Evolutionary conservation across 2,329 filamentous ascomycete species (phyloP).

Genomic region (Akanthomyces lecanii): DNA sequence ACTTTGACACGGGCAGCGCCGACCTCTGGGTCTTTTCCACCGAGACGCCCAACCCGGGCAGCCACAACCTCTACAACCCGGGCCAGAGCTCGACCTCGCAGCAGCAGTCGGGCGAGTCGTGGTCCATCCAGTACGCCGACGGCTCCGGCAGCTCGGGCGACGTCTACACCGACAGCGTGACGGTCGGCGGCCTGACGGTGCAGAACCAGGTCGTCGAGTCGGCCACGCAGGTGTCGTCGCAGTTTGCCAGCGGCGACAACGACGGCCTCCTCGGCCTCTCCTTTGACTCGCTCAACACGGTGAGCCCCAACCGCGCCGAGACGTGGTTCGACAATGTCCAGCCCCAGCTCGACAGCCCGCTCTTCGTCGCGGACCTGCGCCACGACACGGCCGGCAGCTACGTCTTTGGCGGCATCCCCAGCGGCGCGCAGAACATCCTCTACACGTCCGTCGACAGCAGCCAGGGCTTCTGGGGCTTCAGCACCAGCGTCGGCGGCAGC

Average conservation of each 20-base stretch:
- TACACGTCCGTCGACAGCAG: conserved; percentile 59
- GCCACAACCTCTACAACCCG: conserved; percentile 38
- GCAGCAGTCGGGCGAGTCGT: conserved; percentile 33
- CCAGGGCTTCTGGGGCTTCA: conserved; percentile 58
- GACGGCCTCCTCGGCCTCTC: conserved; percentile 28
- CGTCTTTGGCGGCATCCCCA: conserved; percentile 54
- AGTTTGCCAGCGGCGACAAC: conserved; percentile 44
- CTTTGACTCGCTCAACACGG: conserved; percentile 40
- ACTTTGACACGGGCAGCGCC: conserved; percentile 41
- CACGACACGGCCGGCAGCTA: conserved; percentile 56
- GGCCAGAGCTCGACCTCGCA: conserved; percentile 30
- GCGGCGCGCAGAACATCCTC: conserved; percentile 55
- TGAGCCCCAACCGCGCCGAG: conserved; percentile 39
- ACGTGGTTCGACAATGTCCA: conserved; percentile 39
- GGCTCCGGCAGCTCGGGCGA: conserved; percentile 38
- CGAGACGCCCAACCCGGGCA: conserved; percentile 26
- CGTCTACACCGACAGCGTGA: conserved; percentile 42
- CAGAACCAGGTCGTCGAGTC: conserved; percentile 40
- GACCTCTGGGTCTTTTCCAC: conserved; percentile 37
- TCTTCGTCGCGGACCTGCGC: conserved; percentile 69
- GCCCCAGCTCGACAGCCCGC: conserved; percentile 22
- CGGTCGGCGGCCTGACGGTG: conserved; percentile 39
- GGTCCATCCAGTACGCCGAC: conserved; percentile 43
- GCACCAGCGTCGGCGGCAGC: conserved; percentile 20
- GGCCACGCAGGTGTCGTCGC: conserved; percentile 37